These are phyloP conservation scores for Colletotrichum musicola DNA, from an alignment of 2,329 filamentous ascomycete genomes.

Conservation along the genomic window DNA sequence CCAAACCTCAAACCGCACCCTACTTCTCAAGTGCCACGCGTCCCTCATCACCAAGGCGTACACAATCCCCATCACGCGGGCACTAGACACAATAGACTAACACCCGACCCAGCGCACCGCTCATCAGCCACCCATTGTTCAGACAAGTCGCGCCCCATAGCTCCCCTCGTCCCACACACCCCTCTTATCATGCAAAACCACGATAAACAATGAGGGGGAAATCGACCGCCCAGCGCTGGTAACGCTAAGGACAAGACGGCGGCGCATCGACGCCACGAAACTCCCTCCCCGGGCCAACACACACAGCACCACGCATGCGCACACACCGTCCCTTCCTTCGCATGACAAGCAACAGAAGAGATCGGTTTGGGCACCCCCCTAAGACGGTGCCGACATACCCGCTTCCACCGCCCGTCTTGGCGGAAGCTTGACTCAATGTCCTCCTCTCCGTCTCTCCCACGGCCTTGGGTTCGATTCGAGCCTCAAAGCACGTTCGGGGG, in stretches of 20 bases:
- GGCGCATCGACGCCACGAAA: too few relatives aligned
- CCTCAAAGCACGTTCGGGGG: background rate
- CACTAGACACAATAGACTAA: background rate
- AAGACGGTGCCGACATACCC: constrained; percentile 31
- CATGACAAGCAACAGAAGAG: constrained; percentile 15
- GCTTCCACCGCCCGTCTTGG: constrained; percentile 34
- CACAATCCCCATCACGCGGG: background rate
- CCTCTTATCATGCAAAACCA: too few relatives aligned
- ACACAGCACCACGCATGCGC: background rate
- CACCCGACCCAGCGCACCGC: background rate
- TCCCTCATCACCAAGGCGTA: background rate
- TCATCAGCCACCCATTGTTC: background rate
- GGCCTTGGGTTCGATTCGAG: background rate
- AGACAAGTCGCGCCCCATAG: background rate
- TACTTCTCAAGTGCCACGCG: background rate
- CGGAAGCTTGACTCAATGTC: constrained; percentile 38
- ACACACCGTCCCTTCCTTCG: background rate
- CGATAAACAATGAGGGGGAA: too few relatives aligned
- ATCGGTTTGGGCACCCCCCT: background rate
- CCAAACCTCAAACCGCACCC: background rate
- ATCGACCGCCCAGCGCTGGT: too few relatives aligned
- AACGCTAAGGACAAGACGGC: too few relatives aligned
- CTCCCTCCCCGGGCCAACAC: background rate
- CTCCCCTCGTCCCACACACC: too few relatives aligned
- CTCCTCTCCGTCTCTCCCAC: background rate